A percentile compares a stretch with the other conserved stretches of the same genome.
phyloP scores from a whole-genome alignment of 208 protist genomes.

The Acanthamoeba divionensis region DNA sequence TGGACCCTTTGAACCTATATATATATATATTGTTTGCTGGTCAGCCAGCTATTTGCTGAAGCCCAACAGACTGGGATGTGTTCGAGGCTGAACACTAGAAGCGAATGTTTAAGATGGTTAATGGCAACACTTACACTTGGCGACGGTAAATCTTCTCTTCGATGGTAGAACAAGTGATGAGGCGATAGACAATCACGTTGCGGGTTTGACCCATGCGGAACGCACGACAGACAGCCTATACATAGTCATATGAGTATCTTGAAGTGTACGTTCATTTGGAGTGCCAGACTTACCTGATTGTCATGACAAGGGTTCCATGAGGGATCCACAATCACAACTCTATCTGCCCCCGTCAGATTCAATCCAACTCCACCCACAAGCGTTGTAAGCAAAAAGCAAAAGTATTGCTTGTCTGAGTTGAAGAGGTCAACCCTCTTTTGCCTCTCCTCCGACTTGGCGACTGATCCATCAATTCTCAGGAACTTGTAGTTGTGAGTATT shows the following conservation, averaged over 20 bases:
- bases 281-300: conserved; percentile 58
- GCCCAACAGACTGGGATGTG: no score
- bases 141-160: conserved; percentile 76
- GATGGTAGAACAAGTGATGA: conserved; percentile 68
- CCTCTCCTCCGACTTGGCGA: conserved; percentile 53
- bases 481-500: conserved; percentile 3
- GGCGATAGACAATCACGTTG: conserved; percentile 73
- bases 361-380: conserved; percentile 71
- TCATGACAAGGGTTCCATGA: conserved; percentile 69
- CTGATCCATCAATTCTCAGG: conserved; percentile 67
- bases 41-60: no score
- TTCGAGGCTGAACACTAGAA: no score
- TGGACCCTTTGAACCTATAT: conserved; percentile 59
- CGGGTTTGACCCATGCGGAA: conserved; percentile 72
- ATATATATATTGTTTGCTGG: no score
- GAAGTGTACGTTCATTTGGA: background rate
- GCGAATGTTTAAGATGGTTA: no score
- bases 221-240: conserved; percentile 33
- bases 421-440: conserved; percentile 62
- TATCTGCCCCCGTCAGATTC: conserved; percentile 68
- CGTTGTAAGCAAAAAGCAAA: conserved; percentile 71
- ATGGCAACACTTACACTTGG: conserved; percentile 57
- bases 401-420: conserved; percentile 57
- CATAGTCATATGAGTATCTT: background rate
- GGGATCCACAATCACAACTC: conserved; percentile 71